These are phyloP conservation scores for button mushroom (Agaricus bisporus) DNA, from an alignment of 768 basidiomycete species.

Conservation along the genomic window DNA sequence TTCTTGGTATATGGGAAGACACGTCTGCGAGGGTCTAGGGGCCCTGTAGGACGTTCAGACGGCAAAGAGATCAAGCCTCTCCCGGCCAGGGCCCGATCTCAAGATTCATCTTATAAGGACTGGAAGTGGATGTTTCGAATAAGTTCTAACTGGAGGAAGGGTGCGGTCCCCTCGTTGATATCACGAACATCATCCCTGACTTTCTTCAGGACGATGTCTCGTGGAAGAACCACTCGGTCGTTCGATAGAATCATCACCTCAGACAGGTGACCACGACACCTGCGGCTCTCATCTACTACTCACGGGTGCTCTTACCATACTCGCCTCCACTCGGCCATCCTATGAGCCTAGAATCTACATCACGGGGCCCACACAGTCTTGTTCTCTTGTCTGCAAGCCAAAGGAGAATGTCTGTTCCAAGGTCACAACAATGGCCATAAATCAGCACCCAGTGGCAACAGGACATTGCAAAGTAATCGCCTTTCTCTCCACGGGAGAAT, in stretches of 20 bases:
- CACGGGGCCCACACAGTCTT: constrained; percentile 25
- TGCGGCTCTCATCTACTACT: constrained; percentile 42
- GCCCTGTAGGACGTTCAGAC: constrained; percentile 50
- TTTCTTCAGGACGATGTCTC: constrained; percentile 54
- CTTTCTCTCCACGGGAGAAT: constrained; percentile 67
- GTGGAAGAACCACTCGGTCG: constrained; percentile 29
- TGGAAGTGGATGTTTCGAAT: constrained; percentile 90
- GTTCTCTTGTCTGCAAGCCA: constrained; percentile 40
- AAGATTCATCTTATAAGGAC: constrained; percentile 34
- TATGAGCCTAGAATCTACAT: constrained; percentile 31
- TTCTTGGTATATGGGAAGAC: constrained; percentile 58
- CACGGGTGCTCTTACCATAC: constrained; percentile 54
- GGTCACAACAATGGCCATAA: constrained; percentile 65
- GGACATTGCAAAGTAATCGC: constrained; percentile 41
- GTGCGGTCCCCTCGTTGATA: constrained; percentile 26
- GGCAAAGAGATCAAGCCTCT: constrained; percentile 54
- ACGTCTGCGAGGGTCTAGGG: constrained; percentile 62
- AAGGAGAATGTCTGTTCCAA: constrained; percentile 22
- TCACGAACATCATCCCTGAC: constrained; percentile 13
- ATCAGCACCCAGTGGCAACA: constrained; percentile 59
- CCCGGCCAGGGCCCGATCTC: constrained; percentile 41
- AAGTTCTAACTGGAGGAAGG: constrained; percentile 76
- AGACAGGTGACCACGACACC: constrained; percentile 6
- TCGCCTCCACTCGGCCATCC: constrained; percentile 40
- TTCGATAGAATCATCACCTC: not conserved